phyloP scores from a whole-genome alignment of 2,329 filamentous ascomycete species.

The Diaporthe sp. region DNA sequence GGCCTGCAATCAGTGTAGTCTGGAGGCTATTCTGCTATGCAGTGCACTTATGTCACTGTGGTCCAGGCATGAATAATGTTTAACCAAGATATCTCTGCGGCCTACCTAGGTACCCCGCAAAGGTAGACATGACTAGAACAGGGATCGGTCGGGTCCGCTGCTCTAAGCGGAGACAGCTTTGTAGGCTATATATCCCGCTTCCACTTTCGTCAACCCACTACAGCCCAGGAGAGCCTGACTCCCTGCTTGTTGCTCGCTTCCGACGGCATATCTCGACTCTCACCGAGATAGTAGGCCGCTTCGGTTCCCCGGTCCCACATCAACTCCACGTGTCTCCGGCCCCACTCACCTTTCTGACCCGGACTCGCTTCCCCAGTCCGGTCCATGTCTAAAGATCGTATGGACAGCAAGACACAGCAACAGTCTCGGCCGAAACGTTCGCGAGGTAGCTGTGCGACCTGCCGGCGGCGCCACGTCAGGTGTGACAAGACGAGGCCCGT shows the following conservation, averaged over 20 bases:
- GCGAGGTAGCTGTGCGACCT: slow-evolving; percentile 4
- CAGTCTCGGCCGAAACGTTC: neutral
- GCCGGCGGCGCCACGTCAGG: slow-evolving; percentile 1
- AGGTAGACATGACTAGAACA: neutral
- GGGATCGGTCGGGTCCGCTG: neutral
- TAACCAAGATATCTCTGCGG: neutral
- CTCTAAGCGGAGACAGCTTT: neutral
- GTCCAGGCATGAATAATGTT: neutral
- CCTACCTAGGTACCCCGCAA: neutral
- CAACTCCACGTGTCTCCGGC: neutral
- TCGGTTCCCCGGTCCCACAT: neutral
- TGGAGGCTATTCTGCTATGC: too few relatives aligned
- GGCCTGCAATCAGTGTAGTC: too few relatives aligned
- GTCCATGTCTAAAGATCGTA: neutral
- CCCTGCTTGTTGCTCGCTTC: neutral
- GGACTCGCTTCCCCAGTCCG: neutral
- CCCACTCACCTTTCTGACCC: neutral
- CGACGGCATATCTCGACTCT: neutral
- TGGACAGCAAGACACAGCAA: neutral
- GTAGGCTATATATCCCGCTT: neutral
- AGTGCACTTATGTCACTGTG: neutral
- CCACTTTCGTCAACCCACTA: neutral
- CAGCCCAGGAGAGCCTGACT: neutral
- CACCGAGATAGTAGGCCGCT: neutral
- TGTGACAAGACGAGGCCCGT: neutral